Evolutionary conservation across 768 basidiomycete genomes (phyloP).

Genomic region (Leccinum pellstonianum): DNA sequence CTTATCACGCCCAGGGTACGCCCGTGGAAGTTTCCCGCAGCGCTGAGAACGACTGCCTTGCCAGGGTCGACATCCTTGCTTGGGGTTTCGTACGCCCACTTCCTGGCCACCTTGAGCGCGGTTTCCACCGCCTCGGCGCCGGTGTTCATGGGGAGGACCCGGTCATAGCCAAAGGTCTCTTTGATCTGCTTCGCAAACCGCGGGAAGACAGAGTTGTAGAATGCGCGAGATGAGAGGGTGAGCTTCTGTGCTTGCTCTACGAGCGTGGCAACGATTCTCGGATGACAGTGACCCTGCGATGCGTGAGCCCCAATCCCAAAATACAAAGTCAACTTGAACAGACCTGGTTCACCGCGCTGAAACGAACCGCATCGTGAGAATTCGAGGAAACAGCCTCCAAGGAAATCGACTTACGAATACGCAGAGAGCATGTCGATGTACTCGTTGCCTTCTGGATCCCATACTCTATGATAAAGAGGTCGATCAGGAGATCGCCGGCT

Average conservation of each 20-base stretch:
- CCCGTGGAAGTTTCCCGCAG: constrained; percentile 93
- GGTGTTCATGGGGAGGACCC: constrained; percentile 98
- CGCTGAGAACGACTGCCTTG: constrained; percentile 82
- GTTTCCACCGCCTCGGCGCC: constrained; percentile 99
- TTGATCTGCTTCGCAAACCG: constrained; percentile 86
- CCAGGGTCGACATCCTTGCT: constrained; percentile 48
- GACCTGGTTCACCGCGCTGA: constrained; percentile 86
- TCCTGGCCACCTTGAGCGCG: constrained; percentile 90
- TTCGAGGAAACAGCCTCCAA: not conserved
- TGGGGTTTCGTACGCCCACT: constrained; percentile 97
- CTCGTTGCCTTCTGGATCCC: constrained; percentile 93
- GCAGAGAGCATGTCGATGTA: constrained; percentile 99
- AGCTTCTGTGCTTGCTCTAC: constrained; percentile 83
- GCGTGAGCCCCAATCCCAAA: constrained; percentile 1
- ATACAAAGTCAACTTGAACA: constrained; percentile 23
- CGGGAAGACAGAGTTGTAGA: constrained; percentile 92
- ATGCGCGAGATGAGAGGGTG: constrained; percentile 92
- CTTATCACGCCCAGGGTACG: constrained; percentile 87
- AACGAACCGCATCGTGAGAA: constrained; percentile 4
- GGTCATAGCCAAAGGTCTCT: constrained; percentile 85
- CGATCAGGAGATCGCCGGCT: not conserved
- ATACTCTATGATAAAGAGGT: constrained; percentile 52
- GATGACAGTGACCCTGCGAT: constrained; percentile 84
- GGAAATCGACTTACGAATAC: constrained; percentile 70
- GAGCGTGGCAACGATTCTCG: constrained; percentile 78